Evolutionary conservation across 2,329 filamentous ascomycete species (phyloP), one percentile per base, ranked within the genome.

Genomic region (Talaromyces verruculosus): DNA sequence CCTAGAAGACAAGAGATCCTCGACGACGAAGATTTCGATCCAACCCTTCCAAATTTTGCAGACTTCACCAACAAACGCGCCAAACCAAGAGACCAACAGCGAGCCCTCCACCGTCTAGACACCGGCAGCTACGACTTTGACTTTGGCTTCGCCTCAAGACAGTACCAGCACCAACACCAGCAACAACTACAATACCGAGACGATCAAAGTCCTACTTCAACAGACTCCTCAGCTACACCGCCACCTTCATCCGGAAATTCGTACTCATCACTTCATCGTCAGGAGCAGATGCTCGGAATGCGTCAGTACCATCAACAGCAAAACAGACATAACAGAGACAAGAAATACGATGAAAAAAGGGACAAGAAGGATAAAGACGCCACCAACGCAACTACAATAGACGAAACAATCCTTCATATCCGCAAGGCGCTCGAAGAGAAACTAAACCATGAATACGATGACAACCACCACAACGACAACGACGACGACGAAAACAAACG

Each of bases 351-450:
- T 1, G 61, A 55, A 5, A 25, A 63, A 4, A 7, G 28, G 7
- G 49, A 33, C 17, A 53, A 59, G 41, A 64, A 49, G 10, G 63
- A 61, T 17, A 47, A 28, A 25, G 28, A 63, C 28, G 10, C 10
- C 19, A 49, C 19, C 19, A 49, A 28, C 45, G 13, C 25, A 22
- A 25, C 1, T 1, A 37, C 51, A 30, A 51, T 64, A 11, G 61
- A 64, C 49, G 51, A 64, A 17, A 64, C 62, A 47, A 58, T 64
- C 19, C 33, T 47, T 19, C 62, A 58, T 58, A 51, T 64, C 19
- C 62, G 62, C 41, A 64, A 58, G 17, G 62, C 62, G 51, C 62
- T 64, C 11, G 62, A 64, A 58, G 62, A 45, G 28, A 64, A 35
- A 47, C 8, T 64, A 8, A 60, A 15, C 37, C 57, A 30, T 4